phyloP scores from a whole-genome alignment of 768 basidiomycete species.

The Suillus subalutaceus region DNA sequence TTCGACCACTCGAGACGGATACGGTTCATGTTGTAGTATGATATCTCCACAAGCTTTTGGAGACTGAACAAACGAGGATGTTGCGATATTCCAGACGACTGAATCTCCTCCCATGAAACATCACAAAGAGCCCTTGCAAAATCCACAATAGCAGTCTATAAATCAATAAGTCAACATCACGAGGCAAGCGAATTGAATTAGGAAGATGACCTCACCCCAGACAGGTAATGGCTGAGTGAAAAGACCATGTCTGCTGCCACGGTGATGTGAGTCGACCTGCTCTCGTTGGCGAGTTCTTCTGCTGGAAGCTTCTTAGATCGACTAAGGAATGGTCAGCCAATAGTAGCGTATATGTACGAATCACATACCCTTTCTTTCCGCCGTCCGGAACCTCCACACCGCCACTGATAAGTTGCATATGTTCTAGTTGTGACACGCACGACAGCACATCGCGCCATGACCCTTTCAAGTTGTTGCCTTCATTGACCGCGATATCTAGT shows the following conservation, averaged over 20 bases:
- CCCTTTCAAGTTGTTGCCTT: conserved; percentile 94
- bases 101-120: conserved; percentile 99
- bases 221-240: conserved; percentile 90
- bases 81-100: conserved; percentile 92
- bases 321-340: conserved; percentile 30
- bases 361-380: conserved; percentile 76
- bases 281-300: conserved; percentile 96
- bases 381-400: conserved; percentile 84
- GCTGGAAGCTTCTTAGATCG: conserved; percentile 66
- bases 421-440: conserved; percentile 97
- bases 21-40: conserved; percentile 99
- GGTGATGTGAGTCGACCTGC: conserved; percentile 96
- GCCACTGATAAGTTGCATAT: conserved; percentile 96
- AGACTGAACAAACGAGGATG: conserved; percentile 95
- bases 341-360: not conserved
- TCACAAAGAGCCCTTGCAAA: conserved; percentile 96
- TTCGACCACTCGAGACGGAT: conserved; percentile 99
- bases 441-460: conserved; percentile 96
- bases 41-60: conserved; percentile 98
- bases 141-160: conserved; percentile 92
- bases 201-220: conserved; percentile 69
- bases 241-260: conserved; percentile 99
- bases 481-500: conserved; percentile 92
- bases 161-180: not conserved
- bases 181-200: not conserved